Evolutionary conservation across 2,329 filamentous ascomycete genomes (phyloP), one percentile per base, ranked within the genome.

Genomic region (Penicillium expansum): DNA sequence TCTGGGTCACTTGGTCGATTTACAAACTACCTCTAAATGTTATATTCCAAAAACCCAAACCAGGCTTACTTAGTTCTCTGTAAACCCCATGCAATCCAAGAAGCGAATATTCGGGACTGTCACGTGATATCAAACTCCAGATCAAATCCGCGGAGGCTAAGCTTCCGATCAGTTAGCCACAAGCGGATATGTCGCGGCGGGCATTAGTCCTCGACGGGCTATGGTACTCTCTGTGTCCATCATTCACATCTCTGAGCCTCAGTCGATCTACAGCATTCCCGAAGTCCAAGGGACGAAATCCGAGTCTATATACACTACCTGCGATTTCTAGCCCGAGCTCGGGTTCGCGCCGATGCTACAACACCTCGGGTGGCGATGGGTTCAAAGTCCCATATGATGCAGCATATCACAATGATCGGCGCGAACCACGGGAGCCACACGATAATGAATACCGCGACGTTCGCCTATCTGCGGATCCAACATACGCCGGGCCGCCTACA

Each of bases 211-310:
- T 74, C 32, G 74, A 76, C 63, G 74, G 71, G 35, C 64, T 77
- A 48, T 77, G 74, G 75, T 71, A 71, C 57, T 76, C 70, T 57
- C 64, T 78, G 33, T 75, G 75, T 64, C 75, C 74, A 43, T 74
- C 72, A 14, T 74, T 75, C 35, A 63, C 56, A 14, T 55, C 56
- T 3, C 54, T 61, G 14, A 50, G 57, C 14, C 48, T 72, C n/a
- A 56, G 44, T 47, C 62, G 60, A 13, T 57, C 61, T 22, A 45
- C 59, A 20, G 14, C 37, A 32, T 47, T 61, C 16, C 43, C 65
- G 14, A 58, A 55, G 42, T 22, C 42, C 27, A 53, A 33, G 4
- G 63, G 57, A 38, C 59, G 45, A 35, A 59, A 27, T 33, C 48
- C 45, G 13, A 55, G 48, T 32, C 27, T 18, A 47, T 51, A 32